phyloP scores from a whole-genome alignment of 2,329 filamentous ascomycete species.

The Phoma sp. region DNA sequence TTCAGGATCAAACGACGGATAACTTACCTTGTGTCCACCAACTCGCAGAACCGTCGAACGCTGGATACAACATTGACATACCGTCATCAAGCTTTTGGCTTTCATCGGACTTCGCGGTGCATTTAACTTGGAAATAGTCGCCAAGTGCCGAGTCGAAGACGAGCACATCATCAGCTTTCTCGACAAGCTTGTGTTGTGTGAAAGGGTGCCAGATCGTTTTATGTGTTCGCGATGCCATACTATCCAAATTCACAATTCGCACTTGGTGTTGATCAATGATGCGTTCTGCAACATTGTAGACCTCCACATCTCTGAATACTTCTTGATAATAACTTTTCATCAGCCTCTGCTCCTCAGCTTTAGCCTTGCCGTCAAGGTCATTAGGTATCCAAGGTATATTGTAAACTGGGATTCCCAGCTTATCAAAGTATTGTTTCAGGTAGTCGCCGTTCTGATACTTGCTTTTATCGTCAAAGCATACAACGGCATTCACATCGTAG shows the following conservation, averaged over 20 bases:
- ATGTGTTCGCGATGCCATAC: slow-evolving; percentile 66
- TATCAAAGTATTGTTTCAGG: slow-evolving; percentile 70
- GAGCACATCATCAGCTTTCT: slow-evolving; percentile 67
- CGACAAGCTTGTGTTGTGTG: slow-evolving; percentile 76
- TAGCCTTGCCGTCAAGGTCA: slow-evolving; percentile 38
- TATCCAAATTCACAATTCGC: slow-evolving; percentile 66
- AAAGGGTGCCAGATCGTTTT: slow-evolving; percentile 82
- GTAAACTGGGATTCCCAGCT: slow-evolving; percentile 63
- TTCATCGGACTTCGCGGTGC: slow-evolving; percentile 37
- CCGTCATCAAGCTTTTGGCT: slow-evolving; percentile 17
- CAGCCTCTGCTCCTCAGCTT: slow-evolving; percentile 59
- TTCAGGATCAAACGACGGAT: too few relatives aligned
- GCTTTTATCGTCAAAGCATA: slow-evolving; percentile 70
- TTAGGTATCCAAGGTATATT: slow-evolving; percentile 67
- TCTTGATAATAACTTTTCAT: slow-evolving; percentile 71
- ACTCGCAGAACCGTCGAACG: slow-evolving; percentile 84
- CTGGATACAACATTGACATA: slow-evolving; percentile 62
- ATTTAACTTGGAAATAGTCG: slow-evolving; percentile 74
- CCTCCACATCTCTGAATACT: slow-evolving; percentile 45
- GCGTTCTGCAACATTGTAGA: slow-evolving; percentile 58
- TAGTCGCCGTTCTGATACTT: slow-evolving; percentile 74
- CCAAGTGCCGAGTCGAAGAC: slow-evolving; percentile 82
- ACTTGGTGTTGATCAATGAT: slow-evolving; percentile 63
- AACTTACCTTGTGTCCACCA: slow-evolving; percentile 83
- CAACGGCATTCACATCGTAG: slow-evolving; percentile 74